These are phyloP conservation scores for Syncephalis fuscata DNA, from an alignment of 371 early-diverging fungal species.

Conservation along the genomic window DNA sequence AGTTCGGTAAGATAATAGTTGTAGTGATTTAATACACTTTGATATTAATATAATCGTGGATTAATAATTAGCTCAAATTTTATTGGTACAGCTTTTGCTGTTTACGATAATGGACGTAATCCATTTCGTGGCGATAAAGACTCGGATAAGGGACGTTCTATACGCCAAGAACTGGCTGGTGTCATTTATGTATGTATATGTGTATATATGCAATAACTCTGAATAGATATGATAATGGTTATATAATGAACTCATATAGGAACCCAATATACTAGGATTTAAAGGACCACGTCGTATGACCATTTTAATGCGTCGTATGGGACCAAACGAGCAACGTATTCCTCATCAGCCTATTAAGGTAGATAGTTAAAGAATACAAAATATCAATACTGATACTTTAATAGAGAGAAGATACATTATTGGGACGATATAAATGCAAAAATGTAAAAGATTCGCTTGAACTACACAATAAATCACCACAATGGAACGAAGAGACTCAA, in stretches of 20 bases:
- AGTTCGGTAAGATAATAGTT: slow-evolving; percentile 24
- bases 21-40: slow-evolving; percentile 1
- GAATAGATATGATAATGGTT: no score
- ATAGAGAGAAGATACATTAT: slow-evolving; percentile 44
- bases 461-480: slow-evolving; percentile 79
- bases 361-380: background rate
- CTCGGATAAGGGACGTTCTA: background rate
- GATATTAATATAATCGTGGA: slow-evolving; percentile 8
- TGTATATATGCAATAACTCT: background rate
- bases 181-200: slow-evolving; percentile 54
- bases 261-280: slow-evolving; percentile 76
- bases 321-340: slow-evolving; percentile 36
- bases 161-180: slow-evolving; percentile 55
- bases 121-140: slow-evolving; percentile 14
- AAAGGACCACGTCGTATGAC: slow-evolving; percentile 91
- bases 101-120: slow-evolving; percentile 50
- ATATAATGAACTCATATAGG: slow-evolving; percentile 29
- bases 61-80: slow-evolving; percentile 69
- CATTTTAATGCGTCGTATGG: slow-evolving; percentile 57
- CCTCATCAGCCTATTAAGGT: slow-evolving; percentile 35
- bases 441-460: slow-evolving; percentile 42
- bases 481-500: slow-evolving; percentile 88
- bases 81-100: slow-evolving; percentile 65
- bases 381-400: no score
- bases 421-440: slow-evolving; percentile 36